Conservation (phyloP, 2,329 filamentous ascomycete genomes). For the Phaeosphaeria sp. region DNA sequence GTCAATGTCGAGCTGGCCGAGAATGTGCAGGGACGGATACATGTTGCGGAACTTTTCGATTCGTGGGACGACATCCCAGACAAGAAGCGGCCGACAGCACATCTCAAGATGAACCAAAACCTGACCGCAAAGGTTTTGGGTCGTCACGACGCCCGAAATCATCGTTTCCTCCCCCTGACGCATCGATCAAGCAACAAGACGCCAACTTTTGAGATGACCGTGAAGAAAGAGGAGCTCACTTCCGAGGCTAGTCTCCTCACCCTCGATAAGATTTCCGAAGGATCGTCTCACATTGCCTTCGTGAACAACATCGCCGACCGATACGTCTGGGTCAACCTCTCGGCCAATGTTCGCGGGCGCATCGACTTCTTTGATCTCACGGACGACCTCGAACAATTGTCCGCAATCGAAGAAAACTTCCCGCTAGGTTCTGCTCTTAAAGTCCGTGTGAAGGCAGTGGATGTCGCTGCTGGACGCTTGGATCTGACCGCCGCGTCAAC, state of each 20-base stretch:
- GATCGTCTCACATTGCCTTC: conserved; percentile 78
- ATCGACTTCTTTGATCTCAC: conserved; percentile 84
- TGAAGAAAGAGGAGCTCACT: conserved; percentile 68
- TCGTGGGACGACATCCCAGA: conserved; percentile 85
- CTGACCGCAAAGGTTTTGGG: conserved; percentile 81
- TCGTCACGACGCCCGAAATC: conserved; percentile 86
- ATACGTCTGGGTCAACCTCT: conserved; percentile 88
- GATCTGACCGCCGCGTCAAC: conserved; percentile 82
- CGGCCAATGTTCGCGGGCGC: conserved; percentile 84
- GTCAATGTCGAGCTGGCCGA: conserved; percentile 89
- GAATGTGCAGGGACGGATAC: conserved; percentile 89
- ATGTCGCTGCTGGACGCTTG: conserved; percentile 75
- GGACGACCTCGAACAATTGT: conserved; percentile 81
- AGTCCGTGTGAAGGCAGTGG: conserved; percentile 77
- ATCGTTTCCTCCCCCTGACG: conserved; percentile 89
- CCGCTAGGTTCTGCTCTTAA: conserved; percentile 88
- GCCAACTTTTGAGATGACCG: conserved; percentile 83
- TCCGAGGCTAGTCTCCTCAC: conserved; percentile 69
- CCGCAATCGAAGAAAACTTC: conserved; percentile 79
- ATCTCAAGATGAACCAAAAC: conserved; percentile 74
- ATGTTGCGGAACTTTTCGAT: conserved; percentile 90
- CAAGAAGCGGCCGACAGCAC: conserved; percentile 77
- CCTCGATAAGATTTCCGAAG: conserved; percentile 74
- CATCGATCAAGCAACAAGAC: conserved; percentile 78
- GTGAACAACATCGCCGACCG: conserved; percentile 87